phyloP scores from a whole-genome alignment of 306 rosid species.

The Dalbergia oliveri region DNA sequence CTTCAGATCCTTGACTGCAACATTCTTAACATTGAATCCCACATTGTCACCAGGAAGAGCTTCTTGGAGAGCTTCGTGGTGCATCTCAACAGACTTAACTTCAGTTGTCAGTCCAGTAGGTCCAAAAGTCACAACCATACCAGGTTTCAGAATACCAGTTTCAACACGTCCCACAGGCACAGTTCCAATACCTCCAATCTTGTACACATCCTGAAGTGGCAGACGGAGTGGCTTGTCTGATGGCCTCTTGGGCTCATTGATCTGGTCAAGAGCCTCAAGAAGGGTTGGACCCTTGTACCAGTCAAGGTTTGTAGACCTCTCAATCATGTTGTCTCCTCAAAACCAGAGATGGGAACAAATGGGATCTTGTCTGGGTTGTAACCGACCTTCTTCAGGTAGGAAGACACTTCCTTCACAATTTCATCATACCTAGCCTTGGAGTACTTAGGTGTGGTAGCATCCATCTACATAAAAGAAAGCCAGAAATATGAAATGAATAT shows the following conservation, averaged over 20 bases:
- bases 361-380: slow-evolving; percentile 90
- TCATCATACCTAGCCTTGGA: slow-evolving; percentile 89
- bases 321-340: slow-evolving; percentile 95
- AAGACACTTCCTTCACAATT: slow-evolving; percentile 92
- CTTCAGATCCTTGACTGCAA: slow-evolving; percentile 95
- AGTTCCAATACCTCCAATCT: slow-evolving; percentile 97
- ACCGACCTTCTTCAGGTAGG: slow-evolving; percentile 92
- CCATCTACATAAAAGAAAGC: slow-evolving; percentile 63
- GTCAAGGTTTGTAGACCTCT: slow-evolving; percentile 90
- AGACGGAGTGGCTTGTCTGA: slow-evolving; percentile 88
- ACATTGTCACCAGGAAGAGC: slow-evolving; percentile 93
- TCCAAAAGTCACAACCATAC: slow-evolving; percentile 74
- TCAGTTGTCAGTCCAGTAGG: slow-evolving; percentile 84
- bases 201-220: slow-evolving; percentile 97
- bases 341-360: slow-evolving; percentile 92
- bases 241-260: slow-evolving; percentile 88
- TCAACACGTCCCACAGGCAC: slow-evolving; percentile 98
- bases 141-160: slow-evolving; percentile 80
- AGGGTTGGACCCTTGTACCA: slow-evolving; percentile 99
- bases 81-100: slow-evolving; percentile 94
- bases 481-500: neutral
- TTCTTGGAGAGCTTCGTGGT: slow-evolving; percentile 82
- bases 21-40: slow-evolving; percentile 93
- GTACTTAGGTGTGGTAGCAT: slow-evolving; percentile 91
- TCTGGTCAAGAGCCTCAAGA: slow-evolving; percentile 84